These are phyloP conservation scores for Gynochthodes officinalis DNA, from an alignment of 257 asterid genomes.

Conservation along the genomic window DNA sequence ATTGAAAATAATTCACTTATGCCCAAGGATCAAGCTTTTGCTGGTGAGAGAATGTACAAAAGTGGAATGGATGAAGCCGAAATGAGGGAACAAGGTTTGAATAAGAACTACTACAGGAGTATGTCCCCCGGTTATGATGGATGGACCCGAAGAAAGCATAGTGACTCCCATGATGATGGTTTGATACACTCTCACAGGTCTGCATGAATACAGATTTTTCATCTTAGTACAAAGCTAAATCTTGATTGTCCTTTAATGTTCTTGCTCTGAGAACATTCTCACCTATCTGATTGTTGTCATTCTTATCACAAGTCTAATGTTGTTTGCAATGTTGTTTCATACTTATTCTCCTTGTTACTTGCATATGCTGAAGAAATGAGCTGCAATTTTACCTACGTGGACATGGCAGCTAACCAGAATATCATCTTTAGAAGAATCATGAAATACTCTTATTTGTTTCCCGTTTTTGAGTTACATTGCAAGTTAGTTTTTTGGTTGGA, in stretches of 20 bases:
- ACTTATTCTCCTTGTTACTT: neutral
- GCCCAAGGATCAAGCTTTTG: constrained; percentile 41
- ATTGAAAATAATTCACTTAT: constrained; percentile 26
- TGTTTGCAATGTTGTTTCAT: neutral
- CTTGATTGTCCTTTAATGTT: neutral
- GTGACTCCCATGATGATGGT: constrained; percentile 40
- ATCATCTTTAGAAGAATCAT: neutral
- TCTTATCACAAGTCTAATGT: neutral
- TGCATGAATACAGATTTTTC: constrained; percentile 12
- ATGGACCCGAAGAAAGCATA: constrained; percentile 35
- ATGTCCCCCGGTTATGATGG: constrained; percentile 60
- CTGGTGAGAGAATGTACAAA: constrained; percentile 31
- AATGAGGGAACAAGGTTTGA: constrained; percentile 37
- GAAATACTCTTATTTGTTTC: neutral
- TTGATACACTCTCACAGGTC: constrained; percentile 54
- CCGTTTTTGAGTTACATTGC: neutral
- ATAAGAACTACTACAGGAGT: constrained; percentile 39
- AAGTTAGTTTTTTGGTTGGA: neutral
- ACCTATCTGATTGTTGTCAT: neutral
- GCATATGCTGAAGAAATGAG: neutral
- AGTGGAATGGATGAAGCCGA: constrained; percentile 38
- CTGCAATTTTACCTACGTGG: neutral
- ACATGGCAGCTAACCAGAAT: neutral
- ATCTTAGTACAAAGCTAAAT: neutral
- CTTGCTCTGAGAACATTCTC: neutral